Percentiles rank a stretch among this genome's conserved stretches.
phyloP scores from a whole-genome alignment of 2,329 filamentous ascomycete species.

The Cladosporium sp. region DNA sequence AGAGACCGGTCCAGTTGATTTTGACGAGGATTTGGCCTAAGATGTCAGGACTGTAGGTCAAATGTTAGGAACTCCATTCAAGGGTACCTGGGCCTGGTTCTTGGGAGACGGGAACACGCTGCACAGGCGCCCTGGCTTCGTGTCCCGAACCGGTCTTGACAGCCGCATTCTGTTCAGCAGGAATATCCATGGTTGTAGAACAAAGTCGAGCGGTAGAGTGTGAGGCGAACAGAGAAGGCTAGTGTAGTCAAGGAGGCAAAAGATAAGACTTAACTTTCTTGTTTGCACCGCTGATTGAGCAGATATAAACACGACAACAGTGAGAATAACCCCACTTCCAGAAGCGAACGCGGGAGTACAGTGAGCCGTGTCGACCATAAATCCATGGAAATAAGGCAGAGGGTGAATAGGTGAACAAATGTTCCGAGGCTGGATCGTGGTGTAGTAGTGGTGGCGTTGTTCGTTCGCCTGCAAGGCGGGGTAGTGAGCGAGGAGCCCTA shows the following conservation, averaged over 20 bases:
- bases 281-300: neutral
- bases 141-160: conserved; percentile 37
- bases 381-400: neutral
- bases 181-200: conserved; percentile 31
- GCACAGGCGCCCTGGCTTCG: conserved; percentile 33
- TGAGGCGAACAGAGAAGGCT: too few species aligned
- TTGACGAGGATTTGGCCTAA: conserved; percentile 38
- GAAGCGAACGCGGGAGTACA: neutral
- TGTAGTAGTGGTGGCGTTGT: neutral
- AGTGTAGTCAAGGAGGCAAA: neutral
- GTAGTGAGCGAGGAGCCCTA: neutral
- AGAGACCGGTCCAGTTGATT: conserved; percentile 38
- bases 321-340: neutral
- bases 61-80: neutral
- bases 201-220: neutral
- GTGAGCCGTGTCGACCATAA: neutral
- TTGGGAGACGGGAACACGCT: conserved; percentile 34
- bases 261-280: neutral
- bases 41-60: neutral
- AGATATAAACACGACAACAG: neutral
- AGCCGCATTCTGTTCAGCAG: conserved; percentile 39
- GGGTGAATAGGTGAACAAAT: neutral
- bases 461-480: neutral
- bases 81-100: conserved; percentile 29
- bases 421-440: neutral